These are phyloP conservation scores for Metschnikowia baotianmanensis DNA, from an alignment of 805 yeast species.

Conservation along the genomic window DNA sequence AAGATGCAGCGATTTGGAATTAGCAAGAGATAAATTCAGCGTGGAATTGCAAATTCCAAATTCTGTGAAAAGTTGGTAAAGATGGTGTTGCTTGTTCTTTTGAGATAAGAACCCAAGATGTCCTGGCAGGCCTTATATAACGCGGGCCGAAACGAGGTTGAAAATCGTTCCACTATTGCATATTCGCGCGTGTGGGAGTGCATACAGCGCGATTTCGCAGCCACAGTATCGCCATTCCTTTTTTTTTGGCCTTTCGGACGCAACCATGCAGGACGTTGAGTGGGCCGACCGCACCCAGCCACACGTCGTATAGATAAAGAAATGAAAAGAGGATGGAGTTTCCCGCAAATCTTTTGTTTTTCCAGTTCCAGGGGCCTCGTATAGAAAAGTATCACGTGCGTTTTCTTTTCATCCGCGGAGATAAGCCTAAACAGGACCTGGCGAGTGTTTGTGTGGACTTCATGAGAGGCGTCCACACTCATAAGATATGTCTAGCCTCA, in stretches of 20 bases:
- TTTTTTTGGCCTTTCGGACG: not conserved
- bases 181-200: slow-evolving; percentile 4
- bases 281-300: not conserved
- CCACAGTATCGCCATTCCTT: slow-evolving; percentile 9
- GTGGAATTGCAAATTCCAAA: too few relatives aligned
- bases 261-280: slow-evolving; percentile 7
- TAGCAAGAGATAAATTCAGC: not conserved
- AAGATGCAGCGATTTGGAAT: not conserved
- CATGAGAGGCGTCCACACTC: too few relatives aligned
- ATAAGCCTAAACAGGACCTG: too few relatives aligned
- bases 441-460: too few relatives aligned
- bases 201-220: slow-evolving; percentile 18
- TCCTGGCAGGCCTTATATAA: too few relatives aligned
- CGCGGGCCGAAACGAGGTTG: too few relatives aligned
- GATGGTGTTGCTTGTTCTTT: too few relatives aligned
- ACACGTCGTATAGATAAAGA: slow-evolving; percentile 4
- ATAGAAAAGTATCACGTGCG: too few relatives aligned
- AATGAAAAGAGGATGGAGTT: not conserved
- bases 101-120: too few relatives aligned
- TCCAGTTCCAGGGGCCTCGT: too few relatives aligned
- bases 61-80: not conserved
- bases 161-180: slow-evolving; percentile 14
- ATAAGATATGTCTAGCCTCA: too few relatives aligned
- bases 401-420: too few relatives aligned
- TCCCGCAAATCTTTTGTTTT: not conserved